A percentile compares a stretch with the other conserved stretches of the same genome.
Evolutionary conservation across 2,329 filamentous ascomycete genomes (phyloP).

Genomic region (Alternaria brassicicola): DNA sequence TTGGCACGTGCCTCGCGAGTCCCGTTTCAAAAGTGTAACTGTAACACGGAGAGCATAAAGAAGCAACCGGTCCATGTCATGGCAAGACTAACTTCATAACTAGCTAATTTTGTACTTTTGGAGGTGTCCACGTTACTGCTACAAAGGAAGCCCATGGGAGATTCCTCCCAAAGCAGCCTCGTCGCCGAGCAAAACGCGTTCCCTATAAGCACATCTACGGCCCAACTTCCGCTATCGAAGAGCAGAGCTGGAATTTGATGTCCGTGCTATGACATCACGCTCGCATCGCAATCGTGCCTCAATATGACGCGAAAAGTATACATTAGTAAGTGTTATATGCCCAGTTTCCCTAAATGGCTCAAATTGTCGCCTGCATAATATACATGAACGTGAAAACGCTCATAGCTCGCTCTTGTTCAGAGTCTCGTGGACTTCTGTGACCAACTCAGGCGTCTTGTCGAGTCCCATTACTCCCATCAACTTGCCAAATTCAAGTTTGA

Average conservation of each 20-base stretch:
- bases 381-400: constrained; percentile 30
- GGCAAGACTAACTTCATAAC: constrained; percentile 69
- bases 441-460: constrained; percentile 16
- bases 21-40: constrained; percentile 22
- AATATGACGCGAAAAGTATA: constrained; percentile 11
- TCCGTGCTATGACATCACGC: constrained; percentile 73
- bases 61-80: not conserved
- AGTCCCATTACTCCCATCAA: constrained; percentile 29
- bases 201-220: constrained; percentile 87
- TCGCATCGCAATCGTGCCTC: not conserved
- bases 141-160: constrained; percentile 14
- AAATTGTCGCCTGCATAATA: constrained; percentile 37
- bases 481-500: constrained; percentile 59
- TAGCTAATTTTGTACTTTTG: not conserved
- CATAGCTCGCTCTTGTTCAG: constrained; percentile 53
- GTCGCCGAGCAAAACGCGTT: constrained; percentile 37
- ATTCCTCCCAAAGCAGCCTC: constrained; percentile 29
- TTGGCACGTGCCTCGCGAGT: constrained; percentile 7
- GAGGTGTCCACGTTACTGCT: constrained; percentile 31
- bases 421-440: constrained; percentile 29
- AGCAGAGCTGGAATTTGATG: constrained; percentile 99
- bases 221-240: constrained; percentile 85
- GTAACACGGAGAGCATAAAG: constrained; percentile 14
- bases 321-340: constrained; percentile 35
- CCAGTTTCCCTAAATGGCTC: constrained; percentile 19